Evolutionary conservation across 176 grass and related monocot genomes (phyloP), one percentile per base, ranked within the genome.

Genomic region (Aegilops umbellulata): DNA sequence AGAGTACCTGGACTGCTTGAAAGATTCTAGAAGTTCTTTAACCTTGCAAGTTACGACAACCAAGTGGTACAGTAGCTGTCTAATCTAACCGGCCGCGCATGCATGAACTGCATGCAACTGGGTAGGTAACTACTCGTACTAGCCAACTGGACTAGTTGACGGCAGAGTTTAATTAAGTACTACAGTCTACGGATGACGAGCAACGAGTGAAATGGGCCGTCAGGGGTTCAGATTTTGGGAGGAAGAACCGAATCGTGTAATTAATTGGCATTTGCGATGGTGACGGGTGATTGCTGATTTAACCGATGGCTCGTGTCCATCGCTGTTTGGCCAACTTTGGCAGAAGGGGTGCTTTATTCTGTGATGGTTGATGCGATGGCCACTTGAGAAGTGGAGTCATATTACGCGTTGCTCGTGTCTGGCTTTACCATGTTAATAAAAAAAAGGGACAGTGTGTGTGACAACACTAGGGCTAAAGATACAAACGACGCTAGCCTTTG

Each of bases 321-420:
- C 79, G 58, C 29, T 82, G 83, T 72, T 83, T 64, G 79, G 84
- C 64, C 69, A 60, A 46, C 71, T 78, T 69, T 49, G 26, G 67
- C 36, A 3, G 35, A 76, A 76, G 57, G 22, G 0, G 6, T 25
- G 1, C 55, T 74, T 30, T 83, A 60, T 73, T 72, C 27, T 74
- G 6, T 73, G 23, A 84, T 46, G 55, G 49, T 4, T 60, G 49
- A 38, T 72, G 3, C 41, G 49, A 38, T 72, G 3, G 39, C 71
- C 71, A 76, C 71, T 65, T n/a, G 27, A 22, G 46, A 61, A 49
- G 22, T 39, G 39, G 38, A 34, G 5, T 13, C 0, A 10, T 61
- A 5, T 32, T 3, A 39, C 83, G 71, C 36, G 78, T 85, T 49
- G 34, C 76, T 32, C 68, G 3, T 38, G 35, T 8, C 10, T 72